phyloP scores from a whole-genome alignment of 768 basidiomycete genomes.

The Imleria badia region DNA sequence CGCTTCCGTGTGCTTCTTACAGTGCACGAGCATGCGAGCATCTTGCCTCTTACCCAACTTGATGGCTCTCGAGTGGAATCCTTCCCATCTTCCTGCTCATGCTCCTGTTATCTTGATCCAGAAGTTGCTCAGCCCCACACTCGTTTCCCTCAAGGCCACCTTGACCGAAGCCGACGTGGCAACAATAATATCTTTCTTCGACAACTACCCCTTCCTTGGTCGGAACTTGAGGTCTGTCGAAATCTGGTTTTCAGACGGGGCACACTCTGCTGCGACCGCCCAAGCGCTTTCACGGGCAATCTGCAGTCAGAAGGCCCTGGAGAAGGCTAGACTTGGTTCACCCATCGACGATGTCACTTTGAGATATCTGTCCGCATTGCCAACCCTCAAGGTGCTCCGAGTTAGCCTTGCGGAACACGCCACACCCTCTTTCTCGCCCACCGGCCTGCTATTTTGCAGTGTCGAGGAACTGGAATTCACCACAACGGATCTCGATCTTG shows the following conservation, averaged over 20 bases:
- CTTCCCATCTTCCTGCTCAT: neutral
- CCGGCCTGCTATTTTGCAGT: neutral
- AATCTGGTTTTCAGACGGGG: neutral
- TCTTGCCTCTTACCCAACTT: slow-evolving; percentile 10
- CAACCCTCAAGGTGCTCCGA: slow-evolving; percentile 5
- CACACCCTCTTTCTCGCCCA: neutral
- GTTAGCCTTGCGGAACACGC: neutral
- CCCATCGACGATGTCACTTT: slow-evolving; percentile 6
- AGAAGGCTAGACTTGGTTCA: neutral
- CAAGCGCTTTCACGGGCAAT: slow-evolving; percentile 9
- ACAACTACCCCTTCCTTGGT: slow-evolving; percentile 4
- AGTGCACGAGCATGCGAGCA: slow-evolving; percentile 1
- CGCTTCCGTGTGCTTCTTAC: slow-evolving; percentile 1
- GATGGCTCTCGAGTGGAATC: slow-evolving; percentile 2
- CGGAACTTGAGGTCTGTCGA: slow-evolving; percentile 1
- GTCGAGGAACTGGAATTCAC: neutral
- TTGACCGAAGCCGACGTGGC: slow-evolving; percentile 5
- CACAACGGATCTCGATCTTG: slow-evolving; percentile 5
- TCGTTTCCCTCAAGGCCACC: neutral
- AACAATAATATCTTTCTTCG: slow-evolving; percentile 8
- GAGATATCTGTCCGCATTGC: slow-evolving; percentile 1
- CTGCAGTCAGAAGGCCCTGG: neutral
- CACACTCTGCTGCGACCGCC: neutral
- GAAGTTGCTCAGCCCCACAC: slow-evolving; percentile 11
- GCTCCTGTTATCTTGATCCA: slow-evolving; percentile 4